These are phyloP conservation scores for Exophiala calicioides DNA, from an alignment of 2,329 filamentous ascomycete genomes.

Conservation along the genomic window DNA sequence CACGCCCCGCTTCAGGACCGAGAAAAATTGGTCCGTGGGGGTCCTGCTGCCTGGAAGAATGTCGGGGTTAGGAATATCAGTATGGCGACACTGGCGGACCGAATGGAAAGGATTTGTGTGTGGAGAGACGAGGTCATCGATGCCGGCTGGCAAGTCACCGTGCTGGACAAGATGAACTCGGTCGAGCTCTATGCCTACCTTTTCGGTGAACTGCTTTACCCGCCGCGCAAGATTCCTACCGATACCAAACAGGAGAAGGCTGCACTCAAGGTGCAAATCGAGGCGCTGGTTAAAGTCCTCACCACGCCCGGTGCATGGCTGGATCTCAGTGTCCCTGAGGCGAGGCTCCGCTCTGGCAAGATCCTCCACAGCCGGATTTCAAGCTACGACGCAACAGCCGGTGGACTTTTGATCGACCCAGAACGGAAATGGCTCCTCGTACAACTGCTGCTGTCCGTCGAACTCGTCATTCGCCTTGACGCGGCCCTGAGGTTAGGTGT, in stretches of 20 bases:
- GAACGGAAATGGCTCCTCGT: slow-evolving; percentile 55
- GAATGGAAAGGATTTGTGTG: slow-evolving; percentile 38
- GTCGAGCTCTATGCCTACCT: slow-evolving; percentile 38
- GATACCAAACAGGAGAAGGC: slow-evolving; percentile 20
- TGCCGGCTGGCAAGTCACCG: slow-evolving; percentile 35
- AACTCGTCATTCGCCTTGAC: slow-evolving; percentile 57
- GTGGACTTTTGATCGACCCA: slow-evolving; percentile 17
- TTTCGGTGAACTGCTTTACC: slow-evolving; percentile 42
- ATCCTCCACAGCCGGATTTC: slow-evolving; percentile 42
- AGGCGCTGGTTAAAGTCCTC: slow-evolving; percentile 46
- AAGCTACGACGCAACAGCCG: slow-evolving; percentile 18
- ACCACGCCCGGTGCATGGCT: slow-evolving; percentile 48
- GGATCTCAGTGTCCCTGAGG: slow-evolving; percentile 50
- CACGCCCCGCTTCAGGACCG: slow-evolving; percentile 41
- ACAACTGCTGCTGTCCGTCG: slow-evolving; percentile 56
- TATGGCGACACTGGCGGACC: slow-evolving; percentile 37
- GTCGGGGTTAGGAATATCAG: slow-evolving; percentile 44
- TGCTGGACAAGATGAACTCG: slow-evolving; percentile 39
- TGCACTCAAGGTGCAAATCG: slow-evolving; percentile 50
- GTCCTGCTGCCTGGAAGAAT: slow-evolving; percentile 43
- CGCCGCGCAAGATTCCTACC: slow-evolving; percentile 34
- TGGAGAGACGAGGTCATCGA: slow-evolving; percentile 40
- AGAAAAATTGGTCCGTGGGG: slow-evolving; percentile 39
- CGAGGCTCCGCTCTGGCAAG: slow-evolving; percentile 49
- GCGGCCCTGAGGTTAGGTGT: slow-evolving; percentile 47